phyloP scores from a whole-genome alignment of 495 filamentous ascomycete species.

The Podospora australis region DNA sequence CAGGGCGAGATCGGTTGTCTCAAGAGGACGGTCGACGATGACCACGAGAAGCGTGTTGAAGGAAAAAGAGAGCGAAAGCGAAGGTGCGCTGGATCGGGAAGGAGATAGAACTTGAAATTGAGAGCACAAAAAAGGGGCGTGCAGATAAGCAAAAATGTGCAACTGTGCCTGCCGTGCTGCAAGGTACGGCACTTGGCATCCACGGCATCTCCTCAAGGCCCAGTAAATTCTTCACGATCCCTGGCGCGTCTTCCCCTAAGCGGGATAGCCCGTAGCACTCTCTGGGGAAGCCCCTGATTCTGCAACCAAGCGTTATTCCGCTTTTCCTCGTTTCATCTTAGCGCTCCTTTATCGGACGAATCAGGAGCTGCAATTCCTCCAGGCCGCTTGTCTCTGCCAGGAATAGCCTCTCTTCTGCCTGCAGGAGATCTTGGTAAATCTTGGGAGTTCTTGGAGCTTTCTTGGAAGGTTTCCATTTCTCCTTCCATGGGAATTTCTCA shows the following conservation, averaged over 20 bases:
- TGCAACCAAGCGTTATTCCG: background rate
- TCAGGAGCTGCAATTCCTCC: background rate
- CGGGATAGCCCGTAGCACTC: slow-evolving; percentile 9
- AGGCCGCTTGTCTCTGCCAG: background rate
- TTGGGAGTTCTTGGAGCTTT: too few relatives aligned
- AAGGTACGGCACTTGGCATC: background rate
- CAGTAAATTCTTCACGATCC: background rate
- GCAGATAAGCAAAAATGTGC: slow-evolving; percentile 5
- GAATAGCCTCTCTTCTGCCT: background rate
- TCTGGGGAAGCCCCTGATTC: slow-evolving; percentile 1
- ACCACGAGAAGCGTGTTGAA: background rate
- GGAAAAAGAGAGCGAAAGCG: background rate
- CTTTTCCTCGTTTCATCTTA: background rate
- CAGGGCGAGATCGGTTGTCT: background rate
- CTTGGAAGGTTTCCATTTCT: too few relatives aligned
- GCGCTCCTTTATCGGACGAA: background rate
- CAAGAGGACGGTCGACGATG: background rate
- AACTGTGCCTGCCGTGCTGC: background rate
- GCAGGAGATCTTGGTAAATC: too few relatives aligned
- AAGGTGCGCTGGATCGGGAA: background rate
- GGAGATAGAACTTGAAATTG: background rate
- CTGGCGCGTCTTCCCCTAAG: slow-evolving; percentile 1
- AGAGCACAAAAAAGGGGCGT: background rate
- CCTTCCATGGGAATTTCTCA: too few relatives aligned
- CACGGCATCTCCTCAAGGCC: background rate